Evolutionary conservation across 257 asterid species (phyloP).

Genomic region (Solanum neorickii): DNA sequence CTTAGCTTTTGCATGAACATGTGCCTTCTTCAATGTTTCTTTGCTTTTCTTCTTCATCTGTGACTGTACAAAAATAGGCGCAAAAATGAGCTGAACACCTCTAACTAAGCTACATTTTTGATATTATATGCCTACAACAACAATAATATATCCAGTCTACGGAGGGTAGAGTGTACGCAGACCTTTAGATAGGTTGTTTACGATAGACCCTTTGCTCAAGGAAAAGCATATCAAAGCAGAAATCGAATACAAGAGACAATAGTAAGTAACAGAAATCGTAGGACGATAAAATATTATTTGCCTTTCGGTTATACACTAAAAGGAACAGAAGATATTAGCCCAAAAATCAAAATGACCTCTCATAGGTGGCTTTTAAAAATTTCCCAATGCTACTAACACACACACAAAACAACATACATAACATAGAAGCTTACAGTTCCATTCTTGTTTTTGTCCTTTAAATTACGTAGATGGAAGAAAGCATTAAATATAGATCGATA

Average conservation of each 20-base stretch:
- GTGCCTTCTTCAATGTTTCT: slow-evolving; percentile 39
- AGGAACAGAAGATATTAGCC: not conserved
- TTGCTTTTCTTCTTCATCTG: slow-evolving; percentile 26
- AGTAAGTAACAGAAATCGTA: not conserved
- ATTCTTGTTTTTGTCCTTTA: not conserved
- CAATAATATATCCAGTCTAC: not conserved
- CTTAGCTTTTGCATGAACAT: slow-evolving; percentile 23
- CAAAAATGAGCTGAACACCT: not conserved
- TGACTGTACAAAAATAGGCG: slow-evolving; percentile 12
- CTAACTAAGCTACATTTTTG: not conserved
- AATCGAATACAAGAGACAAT: not conserved
- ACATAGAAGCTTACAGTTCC: not conserved
- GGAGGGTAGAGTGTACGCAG: not conserved
- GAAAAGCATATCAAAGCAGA: not conserved
- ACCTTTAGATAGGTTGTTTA: not conserved
- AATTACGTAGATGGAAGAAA: not conserved
- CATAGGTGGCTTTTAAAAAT: not conserved
- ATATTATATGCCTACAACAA: not conserved
- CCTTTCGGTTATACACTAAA: not conserved
- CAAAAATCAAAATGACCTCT: not conserved
- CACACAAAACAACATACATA: not conserved
- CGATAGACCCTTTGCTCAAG: not conserved
- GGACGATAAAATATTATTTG: not conserved
- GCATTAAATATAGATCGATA: not conserved
- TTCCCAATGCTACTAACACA: not conserved